Evolutionary conservation across 768 basidiomycete species (phyloP).

Genomic region (Boletus rufocinnamomeus): DNA sequence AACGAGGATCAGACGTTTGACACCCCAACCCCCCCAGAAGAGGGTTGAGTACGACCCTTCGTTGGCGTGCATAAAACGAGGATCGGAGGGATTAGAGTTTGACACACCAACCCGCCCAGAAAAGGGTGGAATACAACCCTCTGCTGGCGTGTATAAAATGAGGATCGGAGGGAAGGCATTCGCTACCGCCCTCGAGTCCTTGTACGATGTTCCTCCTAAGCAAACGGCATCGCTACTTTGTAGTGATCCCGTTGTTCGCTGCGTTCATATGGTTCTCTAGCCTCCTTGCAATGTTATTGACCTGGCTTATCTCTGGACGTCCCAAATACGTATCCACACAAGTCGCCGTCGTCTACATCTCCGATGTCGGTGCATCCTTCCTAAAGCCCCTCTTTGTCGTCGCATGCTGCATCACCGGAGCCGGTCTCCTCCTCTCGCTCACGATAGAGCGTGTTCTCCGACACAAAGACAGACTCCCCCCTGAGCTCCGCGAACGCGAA

Average conservation of each 20-base stretch:
- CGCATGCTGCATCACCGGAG: constrained; percentile 62
- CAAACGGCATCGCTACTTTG: constrained; percentile 55
- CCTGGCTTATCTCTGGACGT: constrained; percentile 67
- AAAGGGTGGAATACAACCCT: neutral
- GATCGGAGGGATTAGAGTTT: neutral
- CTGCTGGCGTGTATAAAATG: constrained; percentile 11
- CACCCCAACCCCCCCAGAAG: neutral
- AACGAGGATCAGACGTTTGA: neutral
- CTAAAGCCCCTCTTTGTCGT: constrained; percentile 77
- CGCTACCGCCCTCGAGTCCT: neutral
- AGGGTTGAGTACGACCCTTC: neutral
- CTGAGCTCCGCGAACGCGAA: constrained; percentile 60
- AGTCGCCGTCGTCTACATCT: constrained; percentile 68
- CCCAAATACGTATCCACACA: constrained; percentile 52
- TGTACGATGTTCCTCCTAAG: constrained; percentile 19
- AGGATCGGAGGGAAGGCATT: neutral
- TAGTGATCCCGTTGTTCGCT: constrained; percentile 61
- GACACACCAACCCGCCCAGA: neutral
- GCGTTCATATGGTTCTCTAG: constrained; percentile 72
- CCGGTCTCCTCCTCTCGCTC: constrained; percentile 62
- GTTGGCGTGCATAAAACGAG: constrained; percentile 10
- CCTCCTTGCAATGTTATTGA: constrained; percentile 68
- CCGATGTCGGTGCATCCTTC: constrained; percentile 71
- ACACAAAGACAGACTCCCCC: constrained; percentile 66
- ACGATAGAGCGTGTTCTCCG: constrained; percentile 62